Percentiles rank a stretch among this genome's conserved stretches.
Conservation (phyloP, 2,329 filamentous ascomycete genomes). For the Aspergillus thermomutatus region DNA sequence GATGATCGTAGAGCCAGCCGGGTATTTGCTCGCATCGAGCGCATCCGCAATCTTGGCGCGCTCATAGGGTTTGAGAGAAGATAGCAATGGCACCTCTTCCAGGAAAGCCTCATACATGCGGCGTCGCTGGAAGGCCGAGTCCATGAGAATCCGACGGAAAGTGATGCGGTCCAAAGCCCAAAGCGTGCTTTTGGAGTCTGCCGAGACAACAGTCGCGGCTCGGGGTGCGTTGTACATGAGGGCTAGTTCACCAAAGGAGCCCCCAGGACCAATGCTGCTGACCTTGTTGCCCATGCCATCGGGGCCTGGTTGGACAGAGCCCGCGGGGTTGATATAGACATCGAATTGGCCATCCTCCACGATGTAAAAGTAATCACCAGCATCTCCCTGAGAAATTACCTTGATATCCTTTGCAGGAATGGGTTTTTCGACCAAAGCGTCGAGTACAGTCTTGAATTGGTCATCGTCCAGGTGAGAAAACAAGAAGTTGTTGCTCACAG, state of each 20-base stretch:
- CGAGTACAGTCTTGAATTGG: slow-evolving; percentile 80
- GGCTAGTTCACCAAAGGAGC: slow-evolving; percentile 93
- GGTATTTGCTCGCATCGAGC: slow-evolving; percentile 83
- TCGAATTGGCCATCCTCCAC: slow-evolving; percentile 90
- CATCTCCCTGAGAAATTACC: slow-evolving; percentile 93
- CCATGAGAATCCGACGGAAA: slow-evolving; percentile 97
- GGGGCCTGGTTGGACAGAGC: slow-evolving; percentile 72
- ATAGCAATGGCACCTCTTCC: slow-evolving; percentile 84
- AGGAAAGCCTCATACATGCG: slow-evolving; percentile 97
- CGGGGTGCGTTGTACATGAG: slow-evolving; percentile 98
- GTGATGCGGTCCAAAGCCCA: slow-evolving; percentile 96
- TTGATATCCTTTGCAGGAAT: slow-evolving; percentile 87
- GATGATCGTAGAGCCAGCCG: slow-evolving; percentile 79
- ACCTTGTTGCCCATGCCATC: slow-evolving; percentile 83
- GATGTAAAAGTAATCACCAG: slow-evolving; percentile 96
- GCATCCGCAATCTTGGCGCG: slow-evolving; percentile 97
- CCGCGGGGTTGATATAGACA: slow-evolving; percentile 79
- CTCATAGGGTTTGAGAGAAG: slow-evolving; percentile 83
- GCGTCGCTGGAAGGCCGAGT: slow-evolving; percentile 91
- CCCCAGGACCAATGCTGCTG: slow-evolving; percentile 75
- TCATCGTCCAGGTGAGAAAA: slow-evolving; percentile 95
- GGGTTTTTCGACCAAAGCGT: slow-evolving; percentile 88
- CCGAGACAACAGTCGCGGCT: slow-evolving; percentile 86
- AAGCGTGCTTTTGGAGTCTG: slow-evolving; percentile 72
- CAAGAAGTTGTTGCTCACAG: slow-evolving; percentile 86